phyloP scores from a whole-genome alignment of 768 basidiomycete genomes.

The Dendrothele bispora region DNA sequence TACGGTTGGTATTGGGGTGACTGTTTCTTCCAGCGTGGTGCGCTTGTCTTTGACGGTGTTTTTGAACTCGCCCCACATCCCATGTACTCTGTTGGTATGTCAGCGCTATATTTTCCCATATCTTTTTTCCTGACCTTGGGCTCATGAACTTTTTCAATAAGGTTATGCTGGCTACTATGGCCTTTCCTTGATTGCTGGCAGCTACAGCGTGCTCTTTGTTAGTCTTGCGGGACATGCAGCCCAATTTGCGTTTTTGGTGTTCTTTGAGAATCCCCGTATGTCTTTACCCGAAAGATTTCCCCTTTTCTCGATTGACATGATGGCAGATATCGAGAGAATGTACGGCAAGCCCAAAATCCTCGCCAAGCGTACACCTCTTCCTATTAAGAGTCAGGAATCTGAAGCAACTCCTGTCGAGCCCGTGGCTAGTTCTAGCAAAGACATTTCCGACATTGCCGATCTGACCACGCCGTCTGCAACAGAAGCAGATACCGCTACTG shows the following conservation, averaged over 20 bases:
- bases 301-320: conserved; percentile 5
- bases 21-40: conserved; percentile 89
- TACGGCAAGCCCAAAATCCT: conserved; percentile 93
- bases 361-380: conserved; percentile 74
- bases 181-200: conserved; percentile 85
- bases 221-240: conserved; percentile 94
- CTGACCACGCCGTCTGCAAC: conserved; percentile 62
- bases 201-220: conserved; percentile 88
- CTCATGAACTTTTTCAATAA: conserved; percentile 24
- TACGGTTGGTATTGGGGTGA: conserved; percentile 99
- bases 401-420: too few relatives aligned
- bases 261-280: conserved; percentile 97
- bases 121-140: too few relatives aligned
- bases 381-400: too few relatives aligned
- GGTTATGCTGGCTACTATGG: conserved; percentile 99
- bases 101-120: too few relatives aligned
- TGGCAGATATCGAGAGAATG: conserved; percentile 84
- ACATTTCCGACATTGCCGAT: conserved; percentile 20
- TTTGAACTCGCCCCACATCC: conserved; percentile 93
- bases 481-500: conserved; percentile 73
- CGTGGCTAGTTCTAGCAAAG: conserved; percentile 9
- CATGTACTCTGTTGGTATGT: conserved; percentile 86
- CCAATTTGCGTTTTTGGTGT: conserved; percentile 93
- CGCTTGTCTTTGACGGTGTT: conserved; percentile 97
- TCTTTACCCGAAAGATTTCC: conserved; percentile 11